Evolutionary conservation across 495 filamentous ascomycete genomes (phyloP).

Genomic region (Stereocaulon alpinum): DNA sequence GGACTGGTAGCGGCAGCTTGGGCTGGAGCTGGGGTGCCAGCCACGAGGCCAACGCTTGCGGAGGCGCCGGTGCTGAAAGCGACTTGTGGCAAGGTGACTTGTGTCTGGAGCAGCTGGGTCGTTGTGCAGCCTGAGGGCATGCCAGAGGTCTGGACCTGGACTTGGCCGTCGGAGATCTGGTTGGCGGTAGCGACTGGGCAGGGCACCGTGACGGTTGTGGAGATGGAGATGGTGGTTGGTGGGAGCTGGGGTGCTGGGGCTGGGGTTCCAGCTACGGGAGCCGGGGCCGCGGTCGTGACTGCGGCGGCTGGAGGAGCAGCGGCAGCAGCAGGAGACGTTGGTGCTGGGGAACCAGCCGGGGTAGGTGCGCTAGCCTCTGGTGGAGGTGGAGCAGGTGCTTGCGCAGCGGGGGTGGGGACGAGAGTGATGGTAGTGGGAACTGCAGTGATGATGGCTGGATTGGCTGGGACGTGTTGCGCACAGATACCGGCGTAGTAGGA

Average conservation of each 20-base stretch:
- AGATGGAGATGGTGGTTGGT: constrained; percentile 34
- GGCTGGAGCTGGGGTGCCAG: constrained; percentile 35
- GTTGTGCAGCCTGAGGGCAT: constrained; percentile 44
- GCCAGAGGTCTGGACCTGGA: constrained; percentile 7
- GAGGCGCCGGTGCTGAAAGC: constrained; percentile 51
- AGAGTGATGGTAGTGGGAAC: constrained; percentile 54
- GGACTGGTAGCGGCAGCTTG: constrained; percentile 22
- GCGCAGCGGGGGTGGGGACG: constrained; percentile 30
- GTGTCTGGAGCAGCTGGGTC: constrained; percentile 45
- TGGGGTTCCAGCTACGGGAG: constrained; percentile 30
- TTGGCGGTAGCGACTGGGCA: constrained; percentile 28
- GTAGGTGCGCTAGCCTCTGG: constrained; percentile 42
- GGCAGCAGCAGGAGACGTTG: constrained; percentile 21
- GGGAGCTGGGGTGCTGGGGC: constrained; percentile 32
- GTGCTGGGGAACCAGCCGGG: constrained; percentile 34
- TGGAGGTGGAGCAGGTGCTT: constrained; percentile 23
- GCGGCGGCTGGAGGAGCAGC: constrained; percentile 21
- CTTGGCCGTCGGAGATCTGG: constrained; percentile 18
- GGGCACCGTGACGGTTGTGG: constrained; percentile 53
- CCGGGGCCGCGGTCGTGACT: constrained; percentile 16
- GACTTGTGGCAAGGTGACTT: constrained; percentile 63
- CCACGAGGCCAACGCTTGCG: constrained; percentile 38
- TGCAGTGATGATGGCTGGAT: constrained; percentile 77
- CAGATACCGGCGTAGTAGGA: constrained; percentile 89
- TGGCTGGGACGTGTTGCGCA: constrained; percentile 57